Evolutionary conservation across 352 stramenopile genomes (phyloP).

Genomic region (Phytophthora colocasiae): DNA sequence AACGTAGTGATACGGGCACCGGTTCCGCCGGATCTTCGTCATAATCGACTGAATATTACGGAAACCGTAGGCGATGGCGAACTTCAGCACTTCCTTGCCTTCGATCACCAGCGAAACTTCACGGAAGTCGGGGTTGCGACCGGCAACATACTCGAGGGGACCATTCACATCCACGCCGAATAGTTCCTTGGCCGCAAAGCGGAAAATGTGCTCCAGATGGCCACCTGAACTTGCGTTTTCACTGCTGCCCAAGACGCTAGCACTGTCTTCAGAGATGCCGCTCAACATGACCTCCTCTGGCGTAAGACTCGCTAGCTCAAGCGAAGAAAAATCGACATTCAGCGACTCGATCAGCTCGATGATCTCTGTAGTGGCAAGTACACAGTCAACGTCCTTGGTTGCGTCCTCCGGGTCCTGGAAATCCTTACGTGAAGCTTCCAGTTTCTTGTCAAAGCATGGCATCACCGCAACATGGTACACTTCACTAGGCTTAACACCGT

Average conservation of each 20-base stretch:
- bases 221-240: conserved; percentile 83
- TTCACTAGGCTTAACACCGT: conserved; percentile 54
- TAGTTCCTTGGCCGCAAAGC: conserved; percentile 88
- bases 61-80: conserved; percentile 96
- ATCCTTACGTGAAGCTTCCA: conserved; percentile 95
- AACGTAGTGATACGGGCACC: conserved; percentile 96
- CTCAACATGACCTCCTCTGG: conserved; percentile 78
- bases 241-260: conserved; percentile 62
- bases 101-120: conserved; percentile 79
- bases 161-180: conserved; percentile 87
- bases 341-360: conserved; percentile 72
- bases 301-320: conserved; percentile 71
- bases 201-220: conserved; percentile 94
- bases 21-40: conserved; percentile 91
- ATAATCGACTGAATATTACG: conserved; percentile 97
- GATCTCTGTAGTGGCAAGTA: conserved; percentile 90
- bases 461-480: conserved; percentile 97
- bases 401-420: conserved; percentile 73
- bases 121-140: conserved; percentile 91
- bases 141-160: conserved; percentile 87
- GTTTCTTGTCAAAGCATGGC: conserved; percentile 99
- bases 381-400: conserved; percentile 94
- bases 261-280: conserved; percentile 64
- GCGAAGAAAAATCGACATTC: conserved; percentile 66
- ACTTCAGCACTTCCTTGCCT: conserved; percentile 89